Evolutionary conservation across 306 rosid species (phyloP).

Genomic region (Amphicarpaea edgeworthii): DNA sequence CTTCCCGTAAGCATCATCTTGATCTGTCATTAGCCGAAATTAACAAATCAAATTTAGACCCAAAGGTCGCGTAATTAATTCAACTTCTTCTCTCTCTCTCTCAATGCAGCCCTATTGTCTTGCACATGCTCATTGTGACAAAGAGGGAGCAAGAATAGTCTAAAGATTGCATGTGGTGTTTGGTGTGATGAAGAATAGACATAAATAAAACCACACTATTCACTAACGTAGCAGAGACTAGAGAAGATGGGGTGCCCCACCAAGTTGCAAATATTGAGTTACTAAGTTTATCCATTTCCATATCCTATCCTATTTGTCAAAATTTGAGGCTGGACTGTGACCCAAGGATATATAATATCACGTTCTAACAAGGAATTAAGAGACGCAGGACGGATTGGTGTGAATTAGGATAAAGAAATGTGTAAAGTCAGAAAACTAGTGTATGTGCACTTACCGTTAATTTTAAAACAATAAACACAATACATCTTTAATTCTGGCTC

Average conservation of each 20-base stretch:
- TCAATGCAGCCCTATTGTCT: conserved; percentile 27
- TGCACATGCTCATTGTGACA: conserved; percentile 52
- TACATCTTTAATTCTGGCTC: no score
- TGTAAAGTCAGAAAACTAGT: no score
- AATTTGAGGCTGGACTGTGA: no score
- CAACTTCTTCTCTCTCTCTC: not conserved
- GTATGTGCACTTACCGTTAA: no score
- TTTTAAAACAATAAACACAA: no score
- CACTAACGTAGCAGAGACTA: conserved; percentile 42
- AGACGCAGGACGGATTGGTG: no score
- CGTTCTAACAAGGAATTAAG: no score
- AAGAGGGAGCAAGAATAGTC: no score
- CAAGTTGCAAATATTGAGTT: conserved; percentile 37
- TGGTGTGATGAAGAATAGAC: conserved; percentile 37
- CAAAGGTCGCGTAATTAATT: conserved; percentile 12
- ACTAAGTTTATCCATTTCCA: conserved; percentile 46
- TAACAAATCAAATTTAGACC: conserved; percentile 20
- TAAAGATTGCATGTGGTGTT: conserved; percentile 46
- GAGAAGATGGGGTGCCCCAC: conserved; percentile 46
- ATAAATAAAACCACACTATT: conserved; percentile 44
- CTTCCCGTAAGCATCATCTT: conserved; percentile 23
- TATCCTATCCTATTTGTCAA: conserved; percentile 18
- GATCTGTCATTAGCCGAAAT: not conserved
- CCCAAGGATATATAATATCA: no score
- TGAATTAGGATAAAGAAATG: no score